Conservation (phyloP, 768 basidiomycete genomes). For the Kwoniella heveanensis region DNA sequence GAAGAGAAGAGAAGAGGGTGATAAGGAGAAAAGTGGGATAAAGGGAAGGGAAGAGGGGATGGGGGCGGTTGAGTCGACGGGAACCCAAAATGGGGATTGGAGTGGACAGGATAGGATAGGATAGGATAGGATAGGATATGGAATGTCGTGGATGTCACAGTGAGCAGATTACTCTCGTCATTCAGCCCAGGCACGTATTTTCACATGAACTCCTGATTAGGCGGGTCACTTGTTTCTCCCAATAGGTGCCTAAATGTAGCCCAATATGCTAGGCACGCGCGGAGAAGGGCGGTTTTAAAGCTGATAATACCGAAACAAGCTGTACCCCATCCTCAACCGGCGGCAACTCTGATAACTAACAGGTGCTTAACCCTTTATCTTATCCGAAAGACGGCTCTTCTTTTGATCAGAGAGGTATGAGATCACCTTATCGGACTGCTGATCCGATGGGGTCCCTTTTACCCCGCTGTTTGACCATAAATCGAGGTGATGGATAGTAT, state of each 20-base stretch:
- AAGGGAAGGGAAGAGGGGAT: slow-evolving; percentile 1
- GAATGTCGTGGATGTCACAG: not conserved
- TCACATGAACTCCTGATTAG: not conserved
- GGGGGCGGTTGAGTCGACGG: slow-evolving; percentile 5
- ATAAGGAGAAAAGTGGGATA: slow-evolving; percentile 59
- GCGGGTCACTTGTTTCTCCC: no score
- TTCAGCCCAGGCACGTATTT: not conserved
- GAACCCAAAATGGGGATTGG: not conserved
- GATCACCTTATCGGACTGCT: not conserved
- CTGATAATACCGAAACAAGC: slow-evolving; percentile 1
- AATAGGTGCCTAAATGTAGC: no score
- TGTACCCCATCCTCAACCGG: not conserved
- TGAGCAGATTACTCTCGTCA: not conserved
- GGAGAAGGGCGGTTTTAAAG: not conserved
- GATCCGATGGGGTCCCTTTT: slow-evolving; percentile 2
- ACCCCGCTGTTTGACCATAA: no score
- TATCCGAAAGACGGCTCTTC: not conserved
- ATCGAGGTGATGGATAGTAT: no score
- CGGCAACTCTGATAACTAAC: not conserved
- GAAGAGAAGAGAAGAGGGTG: not conserved
- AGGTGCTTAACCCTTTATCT: slow-evolving; percentile 1
- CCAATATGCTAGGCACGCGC: not conserved
- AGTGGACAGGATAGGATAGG: not conserved
- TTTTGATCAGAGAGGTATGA: not conserved
- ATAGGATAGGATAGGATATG: not conserved